These are phyloP conservation scores for Auriculariales sp. DNA, from an alignment of 768 basidiomycete species.

Conservation along the genomic window DNA sequence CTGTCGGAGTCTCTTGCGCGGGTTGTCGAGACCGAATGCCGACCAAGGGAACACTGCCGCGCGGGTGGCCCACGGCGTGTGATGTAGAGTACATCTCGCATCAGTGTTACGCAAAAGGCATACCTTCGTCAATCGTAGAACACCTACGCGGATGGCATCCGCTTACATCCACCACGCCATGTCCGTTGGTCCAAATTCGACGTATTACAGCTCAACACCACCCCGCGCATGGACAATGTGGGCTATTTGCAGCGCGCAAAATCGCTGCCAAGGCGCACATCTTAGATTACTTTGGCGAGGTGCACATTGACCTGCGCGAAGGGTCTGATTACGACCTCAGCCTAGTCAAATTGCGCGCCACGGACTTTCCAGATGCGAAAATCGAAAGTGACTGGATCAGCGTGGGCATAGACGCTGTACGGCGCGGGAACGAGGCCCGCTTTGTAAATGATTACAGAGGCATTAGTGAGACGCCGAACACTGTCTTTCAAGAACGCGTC, in stretches of 20 bases:
- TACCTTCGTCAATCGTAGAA: too few relatives aligned
- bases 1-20: too few relatives aligned
- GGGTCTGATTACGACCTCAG: slow-evolving; percentile 82
- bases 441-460: slow-evolving; percentile 89
- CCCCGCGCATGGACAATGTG: slow-evolving; percentile 66
- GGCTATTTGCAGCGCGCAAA: slow-evolving; percentile 65
- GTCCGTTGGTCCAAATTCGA: slow-evolving; percentile 36
- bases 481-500: slow-evolving; percentile 47
- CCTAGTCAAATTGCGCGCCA: slow-evolving; percentile 36
- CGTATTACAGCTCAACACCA: slow-evolving; percentile 40
- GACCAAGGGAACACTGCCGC: too few relatives aligned
- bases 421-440: slow-evolving; percentile 72
- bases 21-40: too few relatives aligned
- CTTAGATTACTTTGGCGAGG: slow-evolving; percentile 70
- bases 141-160: too few relatives aligned
- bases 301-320: slow-evolving; percentile 63
- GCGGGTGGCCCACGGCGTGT: too few relatives aligned
- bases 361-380: too few relatives aligned
- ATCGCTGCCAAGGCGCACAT: slow-evolving; percentile 54
- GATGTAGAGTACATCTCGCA: too few relatives aligned
- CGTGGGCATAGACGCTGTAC: slow-evolving; percentile 61
- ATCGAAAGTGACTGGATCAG: slow-evolving; percentile 28
- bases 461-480: slow-evolving; percentile 53
- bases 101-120: too few relatives aligned
- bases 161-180: neutral